Conservation (phyloP, 1,139 yeast species). For the Sugiyamaella japonica region DNA sequence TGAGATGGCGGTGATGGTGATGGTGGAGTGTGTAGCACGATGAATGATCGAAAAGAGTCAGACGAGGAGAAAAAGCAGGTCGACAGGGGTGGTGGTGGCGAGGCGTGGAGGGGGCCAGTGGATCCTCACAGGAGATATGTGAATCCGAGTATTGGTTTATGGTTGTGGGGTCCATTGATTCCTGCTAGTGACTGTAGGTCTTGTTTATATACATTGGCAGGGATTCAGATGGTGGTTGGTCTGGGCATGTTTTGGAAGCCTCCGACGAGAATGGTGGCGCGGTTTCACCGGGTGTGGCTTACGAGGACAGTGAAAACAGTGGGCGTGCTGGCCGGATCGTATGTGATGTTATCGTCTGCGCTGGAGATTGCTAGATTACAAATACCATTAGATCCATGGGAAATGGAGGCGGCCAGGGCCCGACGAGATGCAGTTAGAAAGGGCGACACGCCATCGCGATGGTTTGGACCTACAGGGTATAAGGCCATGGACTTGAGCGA, state of each 20-base stretch:
- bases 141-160: conserved; percentile 40
- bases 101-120: conserved; percentile 1
- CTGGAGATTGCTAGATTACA: conserved; percentile 36
- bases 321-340: conserved; percentile 35
- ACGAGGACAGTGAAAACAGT: conserved; percentile 29
- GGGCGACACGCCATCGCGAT: conserved; percentile 30
- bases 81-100: too few relatives aligned
- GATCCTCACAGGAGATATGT: conserved; percentile 13
- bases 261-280: conserved; percentile 22
- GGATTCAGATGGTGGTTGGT: conserved; percentile 36
- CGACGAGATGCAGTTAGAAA: conserved; percentile 27
- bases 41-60: not conserved
- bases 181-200: conserved; percentile 41
- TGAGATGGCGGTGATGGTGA: too few relatives aligned
- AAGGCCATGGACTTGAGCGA: conserved; percentile 34
- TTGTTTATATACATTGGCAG: conserved; percentile 36
- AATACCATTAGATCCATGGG: conserved; percentile 41
- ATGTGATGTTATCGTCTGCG: conserved; percentile 33
- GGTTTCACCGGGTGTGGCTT: conserved; percentile 28
- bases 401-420: conserved; percentile 38
- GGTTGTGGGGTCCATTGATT: conserved; percentile 41
- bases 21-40: too few relatives aligned
- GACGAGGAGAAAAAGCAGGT: not conserved
- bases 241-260: conserved; percentile 33
- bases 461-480: conserved; percentile 41